phyloP scores from a whole-genome alignment of 2,329 filamentous ascomycete species.

The Apiospora aurea region DNA sequence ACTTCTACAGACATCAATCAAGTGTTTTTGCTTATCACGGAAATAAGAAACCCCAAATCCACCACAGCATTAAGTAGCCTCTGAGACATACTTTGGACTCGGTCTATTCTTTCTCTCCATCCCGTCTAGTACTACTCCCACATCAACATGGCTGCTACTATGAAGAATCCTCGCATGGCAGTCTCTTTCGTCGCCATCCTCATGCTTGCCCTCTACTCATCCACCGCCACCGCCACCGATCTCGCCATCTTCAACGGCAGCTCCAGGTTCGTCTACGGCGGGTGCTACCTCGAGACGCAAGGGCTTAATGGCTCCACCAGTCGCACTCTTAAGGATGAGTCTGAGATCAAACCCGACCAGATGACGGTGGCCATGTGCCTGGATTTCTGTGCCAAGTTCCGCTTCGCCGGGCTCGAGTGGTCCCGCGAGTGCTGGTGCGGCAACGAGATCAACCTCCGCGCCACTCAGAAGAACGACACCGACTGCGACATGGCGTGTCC shows the following conservation, averaged over 20 bases:
- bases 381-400: constrained; percentile 55
- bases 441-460: constrained; percentile 54
- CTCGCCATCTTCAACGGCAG: constrained; percentile 44
- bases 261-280: constrained; percentile 56
- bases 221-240: not conserved
- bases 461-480: constrained; percentile 52
- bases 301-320: constrained; percentile 48
- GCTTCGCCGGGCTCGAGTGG: constrained; percentile 64
- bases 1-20: not conserved
- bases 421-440: constrained; percentile 67
- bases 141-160: not conserved
- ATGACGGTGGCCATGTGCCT: constrained; percentile 62
- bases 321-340: constrained; percentile 54
- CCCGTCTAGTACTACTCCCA: not conserved
- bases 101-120: not conserved
- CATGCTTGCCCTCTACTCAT: constrained; percentile 13
- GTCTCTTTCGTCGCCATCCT: not conserved
- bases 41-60: not conserved
- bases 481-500: constrained; percentile 61
- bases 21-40: constrained; percentile 11
- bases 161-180: not conserved
- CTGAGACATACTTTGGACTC: constrained; percentile 9
- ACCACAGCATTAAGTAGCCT: not conserved
- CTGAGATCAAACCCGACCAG: constrained; percentile 48
- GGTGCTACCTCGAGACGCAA: constrained; percentile 67